Evolutionary conservation across 2,329 filamentous ascomycete genomes (phyloP).

Genomic region (Camillea tinctor): DNA sequence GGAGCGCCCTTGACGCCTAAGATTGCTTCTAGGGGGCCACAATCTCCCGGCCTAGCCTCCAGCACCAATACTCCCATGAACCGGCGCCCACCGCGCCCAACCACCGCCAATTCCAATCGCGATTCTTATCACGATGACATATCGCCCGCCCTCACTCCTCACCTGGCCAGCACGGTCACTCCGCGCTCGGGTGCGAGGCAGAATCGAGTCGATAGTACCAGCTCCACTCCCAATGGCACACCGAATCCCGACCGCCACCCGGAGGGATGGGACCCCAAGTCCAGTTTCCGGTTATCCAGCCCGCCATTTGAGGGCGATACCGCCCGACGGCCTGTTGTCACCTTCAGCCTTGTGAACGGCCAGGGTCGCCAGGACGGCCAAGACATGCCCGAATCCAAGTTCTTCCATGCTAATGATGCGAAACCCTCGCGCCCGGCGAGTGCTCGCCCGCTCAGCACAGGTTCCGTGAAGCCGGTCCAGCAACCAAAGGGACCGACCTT

Average conservation of each 20-base stretch:
- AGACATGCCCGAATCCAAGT: conserved; percentile 58
- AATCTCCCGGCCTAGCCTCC: conserved; percentile 31
- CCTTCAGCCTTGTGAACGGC: conserved; percentile 38
- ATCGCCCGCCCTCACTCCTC: conserved; percentile 52
- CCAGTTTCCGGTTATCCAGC: conserved; percentile 35
- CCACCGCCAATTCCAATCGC: conserved; percentile 31
- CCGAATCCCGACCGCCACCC: conserved; percentile 45
- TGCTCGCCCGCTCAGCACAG: background rate
- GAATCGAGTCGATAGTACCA: conserved; percentile 66
- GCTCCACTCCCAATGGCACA: conserved; percentile 64
- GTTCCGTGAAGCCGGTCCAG: conserved; percentile 22
- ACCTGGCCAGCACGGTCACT: conserved; percentile 69
- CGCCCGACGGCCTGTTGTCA: conserved; percentile 33
- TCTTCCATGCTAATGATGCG: conserved; percentile 88
- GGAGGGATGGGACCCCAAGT: conserved; percentile 44
- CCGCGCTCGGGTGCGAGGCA: conserved; percentile 75
- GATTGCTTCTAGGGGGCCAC: conserved; percentile 44
- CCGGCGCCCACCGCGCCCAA: conserved; percentile 30
- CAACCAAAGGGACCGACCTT: conserved; percentile 47
- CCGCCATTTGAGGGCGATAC: conserved; percentile 32
- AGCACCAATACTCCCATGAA: conserved; percentile 45
- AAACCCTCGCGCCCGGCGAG: conserved; percentile 43
- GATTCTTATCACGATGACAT: conserved; percentile 49
- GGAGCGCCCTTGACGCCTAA: conserved; percentile 54
- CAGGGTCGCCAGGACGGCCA: conserved; percentile 28